phyloP scores from a whole-genome alignment of 2,329 filamentous ascomycete species.

The Stagonosporopsis chrysanthemi region DNA sequence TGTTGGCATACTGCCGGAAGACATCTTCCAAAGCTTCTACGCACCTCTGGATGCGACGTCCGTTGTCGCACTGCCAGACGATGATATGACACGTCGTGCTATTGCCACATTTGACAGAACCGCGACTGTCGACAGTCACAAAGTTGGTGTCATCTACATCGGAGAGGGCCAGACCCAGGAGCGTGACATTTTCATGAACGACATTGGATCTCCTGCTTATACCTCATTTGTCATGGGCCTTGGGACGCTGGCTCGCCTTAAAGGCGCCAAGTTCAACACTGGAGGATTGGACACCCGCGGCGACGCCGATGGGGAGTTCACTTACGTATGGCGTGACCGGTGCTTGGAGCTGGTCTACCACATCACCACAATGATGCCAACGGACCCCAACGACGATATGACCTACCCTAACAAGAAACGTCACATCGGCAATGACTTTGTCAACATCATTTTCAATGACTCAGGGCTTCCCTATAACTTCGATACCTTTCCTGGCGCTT shows the following conservation, averaged over 20 bases:
- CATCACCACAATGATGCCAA: conserved; percentile 97
- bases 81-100: conserved; percentile 74
- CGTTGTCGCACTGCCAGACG: conserved; percentile 77
- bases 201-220: conserved; percentile 86
- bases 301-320: conserved; percentile 83
- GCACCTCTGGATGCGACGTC: conserved; percentile 62
- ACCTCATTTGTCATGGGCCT: conserved; percentile 82
- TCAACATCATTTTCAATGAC: conserved; percentile 98
- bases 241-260: conserved; percentile 80
- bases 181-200: conserved; percentile 84
- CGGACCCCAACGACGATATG: conserved; percentile 76
- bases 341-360: conserved; percentile 97
- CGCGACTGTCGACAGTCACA: conserved; percentile 92
- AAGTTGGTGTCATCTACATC: conserved; percentile 93
- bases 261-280: conserved; percentile 87
- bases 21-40: conserved; percentile 74
- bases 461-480: conserved; percentile 89
- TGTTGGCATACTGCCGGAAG: conserved; percentile 73
- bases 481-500: conserved; percentile 90
- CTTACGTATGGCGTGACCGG: conserved; percentile 92
- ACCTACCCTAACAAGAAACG: conserved; percentile 83
- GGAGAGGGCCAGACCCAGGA: conserved; percentile 85
- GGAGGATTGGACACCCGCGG: conserved; percentile 84
- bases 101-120: conserved; percentile 85
- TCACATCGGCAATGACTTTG: conserved; percentile 96